Evolutionary conservation across 805 yeast genomes (phyloP), one percentile per base, ranked within the genome.

Genomic region (Nakazawaea wickerhamii): DNA sequence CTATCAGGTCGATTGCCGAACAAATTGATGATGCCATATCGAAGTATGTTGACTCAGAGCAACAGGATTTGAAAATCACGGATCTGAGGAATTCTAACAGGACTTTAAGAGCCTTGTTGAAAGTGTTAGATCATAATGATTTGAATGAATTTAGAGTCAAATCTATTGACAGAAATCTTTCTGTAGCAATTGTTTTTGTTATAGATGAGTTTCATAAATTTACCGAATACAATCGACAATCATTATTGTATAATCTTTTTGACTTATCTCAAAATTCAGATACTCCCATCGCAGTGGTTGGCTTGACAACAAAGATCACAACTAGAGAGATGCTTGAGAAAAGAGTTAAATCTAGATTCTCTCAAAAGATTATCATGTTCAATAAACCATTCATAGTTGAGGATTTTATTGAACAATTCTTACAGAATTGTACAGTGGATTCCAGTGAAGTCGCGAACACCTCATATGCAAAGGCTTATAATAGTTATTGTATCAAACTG

Each of bases 191-290:
- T 3, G 64, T 93, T 0, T 81, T 93, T 52, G 63, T 88, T 2
- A 75, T 93, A 44, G 98, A 93, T 44, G 95, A 90, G 53, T 75
- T 91, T 44, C 97, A 93, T 42, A 67, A 71, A 30, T 93, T 83
- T 63, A 81, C 95, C 0, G 65, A 68, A 10, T 80, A 76, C 43
- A 69, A 74, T 11, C 81, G 86, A 49, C 99, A 93, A 59, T 84
- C 95, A 0, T 65, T 93, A 39, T 63, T 93, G 4, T 93, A 93
- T 58, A 91, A 90, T 53, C 63, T 93, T 34, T 85, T 93, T 57
- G 98, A 93, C 53, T 68, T 90, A 52, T 80, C 95, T 2, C 95
- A 88, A 55, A 72, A 64, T 44, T 35, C 71, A 15, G 69, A 75
- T 2, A 70, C 76, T 2, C 95, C 96, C 1, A 78, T 90, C 4